phyloP scores from a whole-genome alignment of 495 filamentous ascomycete species.

The Tuber microsphaerosporum region DNA sequence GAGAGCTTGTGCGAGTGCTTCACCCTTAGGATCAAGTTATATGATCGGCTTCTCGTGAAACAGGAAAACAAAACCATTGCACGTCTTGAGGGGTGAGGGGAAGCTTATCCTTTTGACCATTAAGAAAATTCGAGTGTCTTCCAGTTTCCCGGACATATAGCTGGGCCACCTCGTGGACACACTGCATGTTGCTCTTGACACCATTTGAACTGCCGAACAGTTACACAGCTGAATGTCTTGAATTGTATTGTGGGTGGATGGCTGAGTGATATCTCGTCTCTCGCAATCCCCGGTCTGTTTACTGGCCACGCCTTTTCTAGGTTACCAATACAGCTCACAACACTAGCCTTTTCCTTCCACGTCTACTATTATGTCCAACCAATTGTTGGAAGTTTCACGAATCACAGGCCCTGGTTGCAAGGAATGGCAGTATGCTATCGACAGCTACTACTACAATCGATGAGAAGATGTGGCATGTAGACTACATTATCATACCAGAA shows the following conservation, averaged over 20 bases:
- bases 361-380: background rate
- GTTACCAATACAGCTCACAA: background rate
- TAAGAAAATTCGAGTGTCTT: background rate
- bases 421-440: background rate
- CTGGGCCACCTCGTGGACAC: background rate
- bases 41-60: background rate
- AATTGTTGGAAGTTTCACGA: background rate
- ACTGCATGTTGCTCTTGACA: background rate
- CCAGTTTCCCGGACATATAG: background rate
- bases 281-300: background rate
- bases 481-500: background rate
- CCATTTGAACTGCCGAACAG: background rate
- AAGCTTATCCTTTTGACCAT: background rate
- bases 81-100: background rate
- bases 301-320: background rate
- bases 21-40: background rate
- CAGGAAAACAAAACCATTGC: background rate
- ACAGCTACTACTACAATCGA: background rate
- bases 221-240: background rate
- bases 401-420: background rate
- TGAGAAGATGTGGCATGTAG: background rate
- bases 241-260: background rate
- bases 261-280: background rate
- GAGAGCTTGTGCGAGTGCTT: background rate
- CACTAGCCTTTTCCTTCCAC: background rate